Evolutionary conservation across 192 early-diverging fungal species (phyloP).

Genomic region (Gamsiella multidivaricata): DNA sequence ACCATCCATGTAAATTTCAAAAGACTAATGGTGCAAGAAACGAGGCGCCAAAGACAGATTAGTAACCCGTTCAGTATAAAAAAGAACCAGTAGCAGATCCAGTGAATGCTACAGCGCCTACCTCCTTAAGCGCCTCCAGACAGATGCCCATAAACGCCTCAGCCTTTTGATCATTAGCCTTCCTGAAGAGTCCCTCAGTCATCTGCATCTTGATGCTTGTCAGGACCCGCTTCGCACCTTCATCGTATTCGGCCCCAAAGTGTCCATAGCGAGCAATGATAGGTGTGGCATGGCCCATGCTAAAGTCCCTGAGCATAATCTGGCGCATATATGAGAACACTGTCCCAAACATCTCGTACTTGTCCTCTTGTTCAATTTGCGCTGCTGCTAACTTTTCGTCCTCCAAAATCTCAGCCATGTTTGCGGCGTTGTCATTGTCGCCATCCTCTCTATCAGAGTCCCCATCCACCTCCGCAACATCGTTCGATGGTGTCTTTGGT

Average conservation of each 20-base stretch:
- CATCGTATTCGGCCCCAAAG: conserved; percentile 56
- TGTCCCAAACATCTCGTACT: conserved; percentile 53
- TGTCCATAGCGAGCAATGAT: conserved; percentile 54
- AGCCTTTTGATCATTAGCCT: conserved; percentile 15
- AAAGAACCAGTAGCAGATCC: background rate
- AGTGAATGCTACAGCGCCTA: background rate
- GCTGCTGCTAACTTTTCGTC: conserved; percentile 29
- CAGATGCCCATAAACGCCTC: conserved; percentile 49
- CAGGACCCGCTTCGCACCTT: conserved; percentile 58
- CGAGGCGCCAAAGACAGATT: background rate
- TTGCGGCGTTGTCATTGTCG: background rate
- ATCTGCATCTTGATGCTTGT: conserved; percentile 49
- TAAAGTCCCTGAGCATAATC: conserved; percentile 57
- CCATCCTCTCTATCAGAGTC: conserved; percentile 1
- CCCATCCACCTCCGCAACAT: background rate
- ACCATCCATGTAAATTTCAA: conserved; percentile 39
- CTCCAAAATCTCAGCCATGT: conserved; percentile 18
- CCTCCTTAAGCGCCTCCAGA: conserved; percentile 57
- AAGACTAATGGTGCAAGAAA: conserved; percentile 12
- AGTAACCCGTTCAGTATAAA: background rate
- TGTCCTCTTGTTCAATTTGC: conserved; percentile 40
- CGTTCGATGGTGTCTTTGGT: background rate
- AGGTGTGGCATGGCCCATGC: conserved; percentile 30
- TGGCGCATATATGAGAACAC: conserved; percentile 56
- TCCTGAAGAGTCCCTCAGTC: conserved; percentile 11